These are phyloP conservation scores for Triticum turgidum DNA, from an alignment of 176 grass and related monocot species.

Conservation along the genomic window DNA sequence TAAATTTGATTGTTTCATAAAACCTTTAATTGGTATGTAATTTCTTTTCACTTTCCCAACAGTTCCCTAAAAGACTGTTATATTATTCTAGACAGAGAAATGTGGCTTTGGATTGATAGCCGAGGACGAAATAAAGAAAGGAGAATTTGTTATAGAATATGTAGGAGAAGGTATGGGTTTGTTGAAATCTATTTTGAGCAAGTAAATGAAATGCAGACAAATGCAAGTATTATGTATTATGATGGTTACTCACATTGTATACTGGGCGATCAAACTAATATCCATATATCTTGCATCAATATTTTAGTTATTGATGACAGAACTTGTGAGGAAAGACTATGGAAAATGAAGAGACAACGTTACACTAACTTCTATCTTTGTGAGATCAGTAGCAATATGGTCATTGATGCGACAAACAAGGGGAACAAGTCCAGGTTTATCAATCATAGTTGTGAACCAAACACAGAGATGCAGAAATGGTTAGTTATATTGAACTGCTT, in stretches of 20 bases:
- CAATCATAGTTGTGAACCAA: constrained; percentile 98
- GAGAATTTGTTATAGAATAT: constrained; percentile 96
- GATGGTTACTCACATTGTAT: constrained; percentile 6
- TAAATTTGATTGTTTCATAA: neutral
- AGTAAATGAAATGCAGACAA: constrained; percentile 15
- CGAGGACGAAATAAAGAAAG: constrained; percentile 89
- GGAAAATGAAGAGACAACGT: constrained; percentile 83
- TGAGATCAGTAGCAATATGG: constrained; percentile 91
- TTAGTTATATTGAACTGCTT: constrained; percentile 39
- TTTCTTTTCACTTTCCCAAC: neutral
- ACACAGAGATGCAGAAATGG: constrained; percentile 99
- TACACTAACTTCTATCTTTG: constrained; percentile 93
- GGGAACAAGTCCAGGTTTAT: constrained; percentile 96
- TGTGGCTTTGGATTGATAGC: constrained; percentile 90
- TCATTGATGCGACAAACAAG: constrained; percentile 95
- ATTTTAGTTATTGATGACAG: constrained; percentile 87
- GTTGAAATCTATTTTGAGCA: constrained; percentile 22
- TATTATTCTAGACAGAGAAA: constrained; percentile 86
- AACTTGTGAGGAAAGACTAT: constrained; percentile 91
- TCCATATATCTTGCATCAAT: constrained; percentile 25
- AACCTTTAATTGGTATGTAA: neutral
- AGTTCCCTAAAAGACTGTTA: constrained; percentile 13
- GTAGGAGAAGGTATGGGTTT: constrained; percentile 88
- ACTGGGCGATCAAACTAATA: constrained; percentile 27
- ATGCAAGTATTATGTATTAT: constrained; percentile 11